phyloP scores from a whole-genome alignment of 192 early-diverging fungal genomes.

The Phycomyces blakesleeanus region DNA sequence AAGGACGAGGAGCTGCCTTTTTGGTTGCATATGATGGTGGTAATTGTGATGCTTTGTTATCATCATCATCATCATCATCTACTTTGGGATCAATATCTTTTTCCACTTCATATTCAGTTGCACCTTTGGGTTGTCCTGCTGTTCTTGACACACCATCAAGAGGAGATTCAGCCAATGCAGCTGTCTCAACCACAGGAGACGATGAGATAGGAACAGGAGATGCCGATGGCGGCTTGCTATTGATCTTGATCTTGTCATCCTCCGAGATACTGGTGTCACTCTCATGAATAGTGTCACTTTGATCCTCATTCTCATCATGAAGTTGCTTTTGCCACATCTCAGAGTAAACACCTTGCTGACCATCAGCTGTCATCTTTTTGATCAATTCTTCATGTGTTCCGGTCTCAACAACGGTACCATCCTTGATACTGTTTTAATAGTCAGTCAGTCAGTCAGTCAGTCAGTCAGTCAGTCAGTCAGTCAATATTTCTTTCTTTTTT shows the following conservation, averaged over 20 bases:
- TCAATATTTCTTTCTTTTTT: not conserved
- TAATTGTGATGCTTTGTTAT: too few species aligned
- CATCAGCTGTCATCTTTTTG: conserved; percentile 31
- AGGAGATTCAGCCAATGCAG: too few species aligned
- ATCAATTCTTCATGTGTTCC: conserved; percentile 82
- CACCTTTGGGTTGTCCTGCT: not conserved
- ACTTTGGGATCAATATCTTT: not conserved
- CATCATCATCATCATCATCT: not conserved
- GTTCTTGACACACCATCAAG: too few species aligned
- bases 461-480: too few species aligned
- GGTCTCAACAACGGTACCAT: conserved; percentile 76
- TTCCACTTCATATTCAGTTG: not conserved
- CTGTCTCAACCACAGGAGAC: too few species aligned
- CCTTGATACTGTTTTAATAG: conserved; percentile 48
- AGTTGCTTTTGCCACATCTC: conserved; percentile 93
- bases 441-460: too few species aligned
- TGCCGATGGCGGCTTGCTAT: too few species aligned
- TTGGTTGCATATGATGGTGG: not conserved
- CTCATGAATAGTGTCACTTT: not conserved
- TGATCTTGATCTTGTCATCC: not conserved
- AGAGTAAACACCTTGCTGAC: conserved; percentile 68
- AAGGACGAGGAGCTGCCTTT: not conserved
- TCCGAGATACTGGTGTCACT: not conserved
- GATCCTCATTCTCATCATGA: conserved; percentile 47
- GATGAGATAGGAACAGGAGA: too few species aligned